These are phyloP conservation scores for Annona squamosa DNA, from an alignment of 164 flowering plant species.

Conservation along the genomic window DNA sequence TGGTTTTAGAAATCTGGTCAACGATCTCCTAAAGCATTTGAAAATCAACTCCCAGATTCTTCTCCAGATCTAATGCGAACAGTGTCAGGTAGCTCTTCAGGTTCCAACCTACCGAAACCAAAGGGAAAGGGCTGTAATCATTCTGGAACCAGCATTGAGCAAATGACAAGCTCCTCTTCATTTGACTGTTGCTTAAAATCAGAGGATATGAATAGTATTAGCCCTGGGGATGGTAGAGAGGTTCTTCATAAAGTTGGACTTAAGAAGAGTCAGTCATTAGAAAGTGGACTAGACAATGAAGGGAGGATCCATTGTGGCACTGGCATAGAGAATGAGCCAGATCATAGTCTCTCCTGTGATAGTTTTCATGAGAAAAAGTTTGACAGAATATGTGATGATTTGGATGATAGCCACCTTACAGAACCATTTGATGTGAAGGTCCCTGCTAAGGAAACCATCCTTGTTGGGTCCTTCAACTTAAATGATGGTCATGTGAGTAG, in stretches of 20 bases:
- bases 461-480: slow-evolving; percentile 26
- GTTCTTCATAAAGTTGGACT: slow-evolving; percentile 18
- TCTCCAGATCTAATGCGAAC: slow-evolving; percentile 21
- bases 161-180: slow-evolving; percentile 26
- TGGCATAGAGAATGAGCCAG: slow-evolving; percentile 39
- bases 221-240: slow-evolving; percentile 16
- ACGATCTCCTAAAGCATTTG: slow-evolving; percentile 37
- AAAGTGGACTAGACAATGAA: slow-evolving; percentile 43
- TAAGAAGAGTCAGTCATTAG: slow-evolving; percentile 66
- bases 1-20: slow-evolving; percentile 41
- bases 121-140: slow-evolving; percentile 16
- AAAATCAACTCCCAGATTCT: slow-evolving; percentile 31
- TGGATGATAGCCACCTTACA: slow-evolving; percentile 17
- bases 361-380: slow-evolving; percentile 20
- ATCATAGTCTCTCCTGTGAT: slow-evolving; percentile 33
- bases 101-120: slow-evolving; percentile 9
- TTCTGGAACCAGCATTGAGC: slow-evolving; percentile 15
- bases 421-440: slow-evolving; percentile 21
- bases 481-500: slow-evolving; percentile 26
- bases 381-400: slow-evolving; percentile 6
- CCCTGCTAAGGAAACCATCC: slow-evolving; percentile 21
- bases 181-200: slow-evolving; percentile 36
- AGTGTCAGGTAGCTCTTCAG: slow-evolving; percentile 9
- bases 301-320: slow-evolving; percentile 20
- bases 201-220: slow-evolving; percentile 31